phyloP scores from a whole-genome alignment of 352 stramenopile species.

The Blastocystis sp. region DNA sequence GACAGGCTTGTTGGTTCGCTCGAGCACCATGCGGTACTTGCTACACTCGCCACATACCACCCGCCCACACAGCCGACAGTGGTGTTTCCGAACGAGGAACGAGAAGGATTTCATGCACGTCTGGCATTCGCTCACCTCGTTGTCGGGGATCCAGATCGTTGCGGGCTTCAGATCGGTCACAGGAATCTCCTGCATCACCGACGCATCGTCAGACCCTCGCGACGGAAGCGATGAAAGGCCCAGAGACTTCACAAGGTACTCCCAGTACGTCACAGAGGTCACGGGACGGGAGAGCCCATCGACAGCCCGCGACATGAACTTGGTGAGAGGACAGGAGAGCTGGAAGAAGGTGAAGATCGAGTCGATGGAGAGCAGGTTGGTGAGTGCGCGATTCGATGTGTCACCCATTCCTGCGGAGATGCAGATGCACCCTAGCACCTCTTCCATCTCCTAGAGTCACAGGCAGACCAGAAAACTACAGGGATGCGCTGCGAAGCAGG shows the following conservation, averaged over 20 bases:
- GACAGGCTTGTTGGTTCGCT: slow-evolving; percentile 74
- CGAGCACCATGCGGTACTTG: slow-evolving; percentile 74
- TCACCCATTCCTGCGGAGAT: slow-evolving; percentile 12
- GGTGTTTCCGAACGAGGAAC: slow-evolving; percentile 77
- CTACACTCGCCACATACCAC: slow-evolving; percentile 79
- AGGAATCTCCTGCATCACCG: neutral
- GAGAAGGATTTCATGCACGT: slow-evolving; percentile 80
- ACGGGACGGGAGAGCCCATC: neutral
- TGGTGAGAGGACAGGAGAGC: neutral
- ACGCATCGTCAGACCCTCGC: neutral
- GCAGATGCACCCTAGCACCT: slow-evolving; percentile 41
- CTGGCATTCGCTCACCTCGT: slow-evolving; percentile 72
- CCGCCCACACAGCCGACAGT: slow-evolving; percentile 79
- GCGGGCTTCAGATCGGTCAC: slow-evolving; percentile 44
- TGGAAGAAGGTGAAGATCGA: slow-evolving; percentile 57
- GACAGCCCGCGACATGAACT: neutral
- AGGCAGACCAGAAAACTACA: neutral
- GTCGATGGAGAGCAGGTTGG: slow-evolving; percentile 23
- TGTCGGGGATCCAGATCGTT: slow-evolving; percentile 29
- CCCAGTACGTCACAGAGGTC: slow-evolving; percentile 18
- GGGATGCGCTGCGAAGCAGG: neutral
- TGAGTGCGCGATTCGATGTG: slow-evolving; percentile 11
- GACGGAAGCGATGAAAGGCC: neutral
- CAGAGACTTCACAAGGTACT: slow-evolving; percentile 26
- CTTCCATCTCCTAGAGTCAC: slow-evolving; percentile 37